Conservation (phyloP, 257 asterid species). For the Sherardia arvensis region DNA sequence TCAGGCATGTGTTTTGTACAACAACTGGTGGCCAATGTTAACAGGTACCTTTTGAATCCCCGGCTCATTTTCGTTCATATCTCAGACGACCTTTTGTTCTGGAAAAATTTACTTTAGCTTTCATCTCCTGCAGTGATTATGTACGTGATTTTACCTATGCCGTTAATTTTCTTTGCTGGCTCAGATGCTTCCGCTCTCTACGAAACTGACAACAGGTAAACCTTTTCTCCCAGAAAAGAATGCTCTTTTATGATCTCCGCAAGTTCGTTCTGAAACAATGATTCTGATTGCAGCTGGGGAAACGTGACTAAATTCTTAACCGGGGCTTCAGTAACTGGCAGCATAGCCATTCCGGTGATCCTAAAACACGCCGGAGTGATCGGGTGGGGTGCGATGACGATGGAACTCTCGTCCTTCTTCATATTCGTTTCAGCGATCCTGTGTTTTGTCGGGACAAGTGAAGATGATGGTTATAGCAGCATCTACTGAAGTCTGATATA, state of each 20-base stretch:
- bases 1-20: conserved; percentile 89
- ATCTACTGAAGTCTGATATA: conserved; percentile 28
- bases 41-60: conserved; percentile 37
- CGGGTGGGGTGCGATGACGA: conserved; percentile 88
- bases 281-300: conserved; percentile 67
- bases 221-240: neutral
- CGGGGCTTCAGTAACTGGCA: conserved; percentile 81
- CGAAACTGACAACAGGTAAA: conserved; percentile 62
- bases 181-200: conserved; percentile 53
- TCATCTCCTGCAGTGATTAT: conserved; percentile 45
- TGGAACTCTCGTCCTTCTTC: conserved; percentile 83
- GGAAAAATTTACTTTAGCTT: too few species aligned
- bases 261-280: conserved; percentile 2
- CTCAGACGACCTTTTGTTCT: too few species aligned
- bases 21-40: conserved; percentile 99
- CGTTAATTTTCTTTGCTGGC: conserved; percentile 78
- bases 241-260: neutral
- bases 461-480: conserved; percentile 47
- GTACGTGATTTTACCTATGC: conserved; percentile 91
- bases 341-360: conserved; percentile 80
- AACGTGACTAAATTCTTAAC: conserved; percentile 79
- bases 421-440: conserved; percentile 48
- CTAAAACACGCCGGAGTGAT: conserved; percentile 87
- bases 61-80: too few species aligned
- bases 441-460: conserved; percentile 46